These are phyloP conservation scores for Ottelia alismoides DNA, from an alignment of 106 monocot species.

Conservation along the genomic window DNA sequence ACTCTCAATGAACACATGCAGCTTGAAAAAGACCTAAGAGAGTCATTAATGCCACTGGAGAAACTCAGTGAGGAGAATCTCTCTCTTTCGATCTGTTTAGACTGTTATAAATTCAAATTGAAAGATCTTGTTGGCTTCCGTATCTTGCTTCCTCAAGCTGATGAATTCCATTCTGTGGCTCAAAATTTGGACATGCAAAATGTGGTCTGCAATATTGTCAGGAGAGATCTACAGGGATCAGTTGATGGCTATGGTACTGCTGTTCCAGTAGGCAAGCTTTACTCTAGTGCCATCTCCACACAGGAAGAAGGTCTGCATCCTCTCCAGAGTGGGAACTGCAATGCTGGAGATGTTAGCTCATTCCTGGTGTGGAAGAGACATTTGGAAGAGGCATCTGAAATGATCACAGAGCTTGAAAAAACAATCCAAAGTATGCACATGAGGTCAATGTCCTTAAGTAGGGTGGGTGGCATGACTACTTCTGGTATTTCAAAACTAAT, in stretches of 20 bases:
- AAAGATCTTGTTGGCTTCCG: constrained; percentile 21
- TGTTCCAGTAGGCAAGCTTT: not conserved
- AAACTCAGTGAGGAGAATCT: constrained; percentile 43
- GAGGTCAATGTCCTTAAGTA: constrained; percentile 20
- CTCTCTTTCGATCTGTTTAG: constrained; percentile 32
- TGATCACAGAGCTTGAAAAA: constrained; percentile 43
- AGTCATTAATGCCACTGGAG: constrained; percentile 23
- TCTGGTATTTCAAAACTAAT: constrained; percentile 84
- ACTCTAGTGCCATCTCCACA: not conserved
- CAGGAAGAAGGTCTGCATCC: not conserved
- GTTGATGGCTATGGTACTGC: not conserved
- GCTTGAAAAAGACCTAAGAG: constrained; percentile 36
- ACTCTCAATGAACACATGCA: constrained; percentile 28
- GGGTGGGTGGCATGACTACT: constrained; percentile 17
- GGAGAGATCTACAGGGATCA: not conserved
- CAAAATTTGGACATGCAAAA: not conserved
- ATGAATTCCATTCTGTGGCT: not conserved
- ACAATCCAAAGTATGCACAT: constrained; percentile 32
- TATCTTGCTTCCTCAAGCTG: constrained; percentile 6
- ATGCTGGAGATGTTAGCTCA: constrained; percentile 9
- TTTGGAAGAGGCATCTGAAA: constrained; percentile 25
- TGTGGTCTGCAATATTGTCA: not conserved
- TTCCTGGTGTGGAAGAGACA: constrained; percentile 24
- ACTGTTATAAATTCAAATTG: constrained; percentile 23
- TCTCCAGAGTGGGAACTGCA: constrained; percentile 10